Base-by-base conservation (phyloP, 2,329 filamentous ascomycete genomes). In the Calonectria fujianensis region DNA sequence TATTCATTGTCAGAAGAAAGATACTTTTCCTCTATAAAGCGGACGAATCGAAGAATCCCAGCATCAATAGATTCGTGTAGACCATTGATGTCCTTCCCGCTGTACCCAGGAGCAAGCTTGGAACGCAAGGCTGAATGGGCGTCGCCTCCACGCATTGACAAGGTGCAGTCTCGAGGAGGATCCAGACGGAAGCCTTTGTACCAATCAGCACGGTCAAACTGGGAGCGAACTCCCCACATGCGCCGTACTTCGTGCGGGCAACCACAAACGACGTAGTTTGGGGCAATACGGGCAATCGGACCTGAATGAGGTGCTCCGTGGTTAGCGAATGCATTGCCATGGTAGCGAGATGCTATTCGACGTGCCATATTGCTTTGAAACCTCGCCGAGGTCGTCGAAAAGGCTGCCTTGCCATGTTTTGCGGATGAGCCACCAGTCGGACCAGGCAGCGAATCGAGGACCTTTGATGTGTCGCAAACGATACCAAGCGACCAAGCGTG, bases 171-270 rank as follows among this genome's bases (percentile, higher is more conserved):
- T 29, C 65, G 37, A 4, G 64, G 69, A 6, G 69, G 73, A 50
- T 74, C 69, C 27, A 74, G 48, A 13, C 65, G 54, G 18, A 69
- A 69, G 57, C 73, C 68, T 52, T 74, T 51, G 48, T 72, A 74
- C 69, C 69, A 74, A 51, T 50, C 41, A 45, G 73, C 48, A 6
- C 69, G 63, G 20, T 65, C 69, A 63, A 72, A 74, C 32, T 69
- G 69, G 2, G 69, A 74, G 13, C 69, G 64, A 50, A 69, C 73
- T 32, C 37, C 64, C 69, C 69, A 72, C 48, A 74, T 74, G n/a
- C 64, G 64, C 6, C 69, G 63, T 5, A 72, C 50, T 51, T 72
- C 64, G 7, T 59, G 18, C 4, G 73, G 69, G 29, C 68, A 70
- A 61, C 65, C 73, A 14, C 65, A 66, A 27, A 72, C 65, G 3